Evolutionary conservation across 2,329 filamentous ascomycete genomes (phyloP).

Genomic region (Aureobasidium sp.): DNA sequence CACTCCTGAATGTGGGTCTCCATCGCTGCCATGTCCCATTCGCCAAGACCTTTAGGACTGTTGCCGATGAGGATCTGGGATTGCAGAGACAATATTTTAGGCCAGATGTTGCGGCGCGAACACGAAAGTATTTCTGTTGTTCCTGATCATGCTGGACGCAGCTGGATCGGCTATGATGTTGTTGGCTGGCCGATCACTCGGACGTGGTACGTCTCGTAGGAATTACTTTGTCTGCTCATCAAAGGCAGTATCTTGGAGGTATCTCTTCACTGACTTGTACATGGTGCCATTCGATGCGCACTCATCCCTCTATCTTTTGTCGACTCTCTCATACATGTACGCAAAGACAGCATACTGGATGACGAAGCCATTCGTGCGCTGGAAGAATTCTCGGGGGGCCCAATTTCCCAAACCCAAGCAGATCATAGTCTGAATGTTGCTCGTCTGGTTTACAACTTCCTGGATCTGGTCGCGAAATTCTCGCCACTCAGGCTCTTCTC

Average conservation of each 20-base stretch:
- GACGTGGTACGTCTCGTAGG: not conserved
- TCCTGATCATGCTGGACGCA: not conserved
- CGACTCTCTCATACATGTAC: not conserved
- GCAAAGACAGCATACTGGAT: not conserved
- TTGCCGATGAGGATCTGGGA: not conserved
- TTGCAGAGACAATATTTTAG: not conserved
- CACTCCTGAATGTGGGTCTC: not conserved
- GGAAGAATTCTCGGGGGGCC: not conserved
- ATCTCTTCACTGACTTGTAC: not conserved
- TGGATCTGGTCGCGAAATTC: not conserved
- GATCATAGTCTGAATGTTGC: not conserved
- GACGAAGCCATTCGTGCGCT: not conserved
- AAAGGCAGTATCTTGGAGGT: not conserved
- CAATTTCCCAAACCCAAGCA: not conserved
- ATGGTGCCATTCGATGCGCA: not conserved
- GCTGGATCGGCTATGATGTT: not conserved
- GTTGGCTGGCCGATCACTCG: not conserved
- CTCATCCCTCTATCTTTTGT: not conserved
- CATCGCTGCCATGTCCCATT: not conserved
- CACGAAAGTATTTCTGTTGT: not conserved
- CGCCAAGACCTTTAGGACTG: not conserved
- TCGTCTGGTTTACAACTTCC: not conserved
- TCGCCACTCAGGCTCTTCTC: not conserved
- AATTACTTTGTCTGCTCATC: not conserved
- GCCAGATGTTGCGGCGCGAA: not conserved